Evolutionary conservation across 1,139 yeast genomes (phyloP), one percentile per base, ranked within the genome.

Genomic region (Saccharomyces hybrid): DNA sequence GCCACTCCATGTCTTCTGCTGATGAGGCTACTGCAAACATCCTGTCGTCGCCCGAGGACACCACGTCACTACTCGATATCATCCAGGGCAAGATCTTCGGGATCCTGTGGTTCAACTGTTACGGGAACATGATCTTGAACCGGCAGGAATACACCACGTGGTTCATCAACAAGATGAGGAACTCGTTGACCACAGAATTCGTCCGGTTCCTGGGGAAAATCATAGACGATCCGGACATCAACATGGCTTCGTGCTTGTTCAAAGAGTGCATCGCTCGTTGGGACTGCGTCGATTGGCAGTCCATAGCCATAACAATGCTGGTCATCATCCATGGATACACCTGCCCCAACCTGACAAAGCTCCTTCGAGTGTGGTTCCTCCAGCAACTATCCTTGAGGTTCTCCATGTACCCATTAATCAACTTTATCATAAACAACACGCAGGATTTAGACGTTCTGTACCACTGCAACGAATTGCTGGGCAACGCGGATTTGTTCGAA

Each of bases 341-440:
- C 19, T 52, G 53, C 32, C 50, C 51, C 5, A 56, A 55, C 24
- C 28, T 58, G 48, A 27, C 53, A n/a, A 49, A 14, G 9, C 56
- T 47, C 21, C 55, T 56, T 49, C 59, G 54, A 44, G 50, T 52
- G 5, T 63, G 64, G 64, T 44, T 63, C 16, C 46, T 59, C 21
- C 52, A 50, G 7, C 60, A 55, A 34, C 50, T 53, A 9, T 38
- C 42, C 8, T 24, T 60, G 6, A 51, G 53, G 14, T 59, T 54
- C 44, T 56, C 58, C 3, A 59, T 64, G 58, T 60, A 58, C 42
- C 66, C 67, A 8, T 26, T 64, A 34, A 53, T 63, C 2, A 57
- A 61, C 51, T 59, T 56, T 32, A 53, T 59, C 29, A 55, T 58
- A 3, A 41, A 55, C 24, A 51, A 58, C 21, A 51, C 61, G 14